Base-by-base conservation (phyloP, 2,329 filamentous ascomycete genomes). In the Fusarium sp. region DNA sequence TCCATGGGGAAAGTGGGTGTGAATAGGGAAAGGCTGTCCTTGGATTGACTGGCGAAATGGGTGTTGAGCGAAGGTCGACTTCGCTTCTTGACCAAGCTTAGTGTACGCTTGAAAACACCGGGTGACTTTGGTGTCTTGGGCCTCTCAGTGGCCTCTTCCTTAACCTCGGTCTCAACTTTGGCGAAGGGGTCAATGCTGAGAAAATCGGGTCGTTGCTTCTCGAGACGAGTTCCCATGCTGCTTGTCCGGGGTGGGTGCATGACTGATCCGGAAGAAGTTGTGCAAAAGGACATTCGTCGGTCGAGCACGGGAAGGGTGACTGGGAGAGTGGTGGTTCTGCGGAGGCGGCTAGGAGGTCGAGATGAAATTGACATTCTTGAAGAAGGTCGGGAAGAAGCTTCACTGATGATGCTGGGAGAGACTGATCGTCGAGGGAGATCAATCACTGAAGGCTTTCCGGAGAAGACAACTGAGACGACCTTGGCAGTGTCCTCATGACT, bases 371-470 rank as follows among this genome's bases (percentile, higher is more conserved):
- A 70, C 61, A 70, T 73, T 47, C 70, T 65, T 24, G 70, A 73
- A 39, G 68, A 70, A 38, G 78, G 77, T 71, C 78, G 66, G 71
- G 76, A 80, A 74, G 74, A 76, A 36, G 73, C 60, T 44, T 76
- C 79, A 60, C 79, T 77, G 15, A 82, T 58, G 38, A 59, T 83
- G 68, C 80, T 82, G 15, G 85, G 83, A 9, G 87, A 85, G 14
- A 81, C 74, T n/a, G 86, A 86, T 69, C 85, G 81, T 59, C 83
- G 81, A 38, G 82, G 81, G 22, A 90, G 82, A 72, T 90, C 83
- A 66, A 90, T 84, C 18, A 91, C 84, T 51, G 85, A 87, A 9
- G 90, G 90, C 81, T 89, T 90, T 66, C 89, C 89, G 7, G 87
- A 84, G 69, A 87, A 90, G 63, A 90, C 83, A 44, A 92, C 88